Evolutionary conservation across 768 basidiomycete species (phyloP).

Genomic region (Gloeostereum incarnatum): DNA sequence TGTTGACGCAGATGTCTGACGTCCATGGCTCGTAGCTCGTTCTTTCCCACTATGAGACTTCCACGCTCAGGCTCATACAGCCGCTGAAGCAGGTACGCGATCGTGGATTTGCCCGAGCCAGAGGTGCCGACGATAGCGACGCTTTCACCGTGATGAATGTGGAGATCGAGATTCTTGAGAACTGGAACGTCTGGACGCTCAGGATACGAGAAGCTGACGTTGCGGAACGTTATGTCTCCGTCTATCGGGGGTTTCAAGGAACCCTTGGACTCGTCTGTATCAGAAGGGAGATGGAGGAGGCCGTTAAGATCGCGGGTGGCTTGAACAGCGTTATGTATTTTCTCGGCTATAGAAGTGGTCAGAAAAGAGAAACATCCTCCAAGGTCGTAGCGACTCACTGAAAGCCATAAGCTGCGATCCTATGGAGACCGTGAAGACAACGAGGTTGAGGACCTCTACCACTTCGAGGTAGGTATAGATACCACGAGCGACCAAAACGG

Average conservation of each 20-base stretch:
- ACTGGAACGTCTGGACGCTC: conserved; percentile 65
- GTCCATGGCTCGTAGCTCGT: conserved; percentile 47
- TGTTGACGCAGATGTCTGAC: conserved; percentile 75
- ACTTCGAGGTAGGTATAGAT: conserved; percentile 83
- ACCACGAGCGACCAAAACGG: conserved; percentile 72
- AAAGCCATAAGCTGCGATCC: conserved; percentile 90
- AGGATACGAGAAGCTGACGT: conserved; percentile 83
- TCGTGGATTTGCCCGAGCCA: conserved; percentile 90
- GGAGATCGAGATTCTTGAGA: conserved; percentile 58
- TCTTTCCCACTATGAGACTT: conserved; percentile 45
- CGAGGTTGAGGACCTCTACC: conserved; percentile 84
- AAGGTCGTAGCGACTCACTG: conserved; percentile 43
- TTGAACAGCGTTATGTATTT: conserved; percentile 79
- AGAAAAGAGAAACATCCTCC: conserved; percentile 2
- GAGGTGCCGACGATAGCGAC: conserved; percentile 93
- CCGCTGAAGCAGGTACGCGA: conserved; percentile 78
- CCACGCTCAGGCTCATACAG: conserved; percentile 78
- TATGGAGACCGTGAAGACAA: conserved; percentile 90
- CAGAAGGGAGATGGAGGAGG: conserved; percentile 49
- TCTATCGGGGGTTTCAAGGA: conserved; percentile 51
- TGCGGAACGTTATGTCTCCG: conserved; percentile 59
- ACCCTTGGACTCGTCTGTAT: conserved; percentile 69
- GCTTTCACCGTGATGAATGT: conserved; percentile 66
- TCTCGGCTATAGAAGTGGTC: conserved; percentile 37
- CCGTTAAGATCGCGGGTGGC: conserved; percentile 75